Evolutionary conservation across 2,329 filamentous ascomycete species (phyloP).

Genomic region (Eutypella sp.): DNA sequence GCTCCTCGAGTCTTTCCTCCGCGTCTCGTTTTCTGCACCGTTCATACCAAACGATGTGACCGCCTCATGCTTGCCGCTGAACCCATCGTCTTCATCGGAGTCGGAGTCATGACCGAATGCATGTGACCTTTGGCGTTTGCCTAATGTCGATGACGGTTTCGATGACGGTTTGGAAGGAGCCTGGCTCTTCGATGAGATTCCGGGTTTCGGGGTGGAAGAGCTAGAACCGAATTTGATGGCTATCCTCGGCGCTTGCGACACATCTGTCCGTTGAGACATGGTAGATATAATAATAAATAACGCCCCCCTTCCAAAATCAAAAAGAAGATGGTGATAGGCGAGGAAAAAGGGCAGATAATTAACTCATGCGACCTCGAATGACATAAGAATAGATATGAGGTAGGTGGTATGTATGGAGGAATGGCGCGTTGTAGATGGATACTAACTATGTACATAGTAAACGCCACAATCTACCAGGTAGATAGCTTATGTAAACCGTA

Average conservation of each 20-base stretch:
- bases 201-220: constrained; percentile 22
- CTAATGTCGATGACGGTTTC: constrained; percentile 38
- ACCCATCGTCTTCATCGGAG: constrained; percentile 30
- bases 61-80: constrained; percentile 20
- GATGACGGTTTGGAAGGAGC: constrained; percentile 29
- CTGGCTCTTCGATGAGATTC: constrained; percentile 23
- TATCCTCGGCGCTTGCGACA: constrained; percentile 33
- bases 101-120: constrained; percentile 39
- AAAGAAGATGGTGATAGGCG: background rate
- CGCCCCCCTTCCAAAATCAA: background rate
- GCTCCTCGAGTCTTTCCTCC: constrained; percentile 7
- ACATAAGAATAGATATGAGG: background rate
- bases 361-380: background rate
- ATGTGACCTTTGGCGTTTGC: constrained; percentile 42
- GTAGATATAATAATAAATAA: constrained; percentile 1
- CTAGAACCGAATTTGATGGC: constrained; percentile 43
- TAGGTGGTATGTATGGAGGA: background rate
- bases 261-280: constrained; percentile 34
- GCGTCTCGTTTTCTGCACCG: constrained; percentile 16
- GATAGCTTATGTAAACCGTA: too few relatives aligned
- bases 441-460: too few relatives aligned
- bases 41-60: constrained; percentile 29
- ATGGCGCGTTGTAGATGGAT: too few relatives aligned
- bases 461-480: background rate
- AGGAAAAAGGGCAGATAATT: background rate